Evolutionary conservation across 257 asterid genomes (phyloP), one percentile per base, ranked within the genome.

Genomic region (Echium plantagineum): DNA sequence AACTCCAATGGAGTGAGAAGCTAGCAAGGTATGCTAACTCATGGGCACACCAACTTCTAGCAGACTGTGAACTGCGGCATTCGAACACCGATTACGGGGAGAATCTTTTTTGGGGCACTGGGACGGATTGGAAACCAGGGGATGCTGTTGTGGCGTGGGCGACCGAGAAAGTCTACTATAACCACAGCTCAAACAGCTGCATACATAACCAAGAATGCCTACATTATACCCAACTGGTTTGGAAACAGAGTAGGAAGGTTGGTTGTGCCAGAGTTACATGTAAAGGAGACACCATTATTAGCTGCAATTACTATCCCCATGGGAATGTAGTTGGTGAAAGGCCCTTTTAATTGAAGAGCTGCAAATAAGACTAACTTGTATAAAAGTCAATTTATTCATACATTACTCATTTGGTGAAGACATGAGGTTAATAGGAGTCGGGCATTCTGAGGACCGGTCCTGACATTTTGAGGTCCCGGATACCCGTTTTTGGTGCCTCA

Each of bases 241-340:
- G 71, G 71, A 67, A 57, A 42, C 57, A 67, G 19, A 67, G 71
- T 32, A 58, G 31, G 0, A 67, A 38, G 21, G 71, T 67, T 60
- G 71, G 66, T 4, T 67, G 71, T 57, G 71, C 66, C 21, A 22
- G 62, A 54, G 66, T 67, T n/a, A 30, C 62, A 21, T 67, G 71
- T 59, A 67, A 54, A 15, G 66, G 61, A 52, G 66, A 60, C 47
- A 67, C 66, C 5, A 32, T 67, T 47, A 59, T 60, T 3, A 42
- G 65, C 62, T 67, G 66, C 65, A 67, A 67, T 48, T 67, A 67
- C 62, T 52, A 67, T 54, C 71, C 71, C 17, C 71, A 60, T 42
- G 71, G 71, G 56, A 67, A 67, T 52, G 71, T 67, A 2, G 48
- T 0, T 22, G 66, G 71, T 16, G 71, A 67, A 18, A 67, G 60